Percentiles rank a stretch among this genome's conserved stretches.
These are phyloP conservation scores for Cladosporium sp. DNA, from an alignment of 2,329 filamentous ascomycete species.

Conservation along the genomic window DNA sequence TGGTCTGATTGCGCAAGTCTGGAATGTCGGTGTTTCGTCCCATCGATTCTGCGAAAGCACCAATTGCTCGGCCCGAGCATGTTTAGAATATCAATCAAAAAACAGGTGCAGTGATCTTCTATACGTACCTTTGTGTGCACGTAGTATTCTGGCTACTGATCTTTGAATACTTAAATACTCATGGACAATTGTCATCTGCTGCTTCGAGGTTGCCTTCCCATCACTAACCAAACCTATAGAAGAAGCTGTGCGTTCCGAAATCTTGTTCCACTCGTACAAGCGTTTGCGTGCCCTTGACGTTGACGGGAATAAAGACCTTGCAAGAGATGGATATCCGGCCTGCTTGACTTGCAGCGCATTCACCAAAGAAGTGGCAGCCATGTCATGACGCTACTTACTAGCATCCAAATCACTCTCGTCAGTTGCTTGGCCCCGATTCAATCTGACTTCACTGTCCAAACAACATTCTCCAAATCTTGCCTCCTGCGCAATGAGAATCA, in stretches of 20 bases:
- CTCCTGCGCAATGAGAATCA: too few relatives aligned
- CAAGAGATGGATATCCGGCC: too few relatives aligned
- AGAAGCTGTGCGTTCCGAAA: not conserved
- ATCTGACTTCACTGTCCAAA: too few relatives aligned
- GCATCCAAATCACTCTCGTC: too few relatives aligned
- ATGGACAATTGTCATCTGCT: not conserved
- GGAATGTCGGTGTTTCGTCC: conserved; percentile 28
- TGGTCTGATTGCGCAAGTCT: conserved; percentile 48
- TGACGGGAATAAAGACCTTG: not conserved
- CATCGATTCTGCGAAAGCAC: not conserved
- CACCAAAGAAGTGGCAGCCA: too few relatives aligned
- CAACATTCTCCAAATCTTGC: too few relatives aligned
- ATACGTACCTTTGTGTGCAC: not conserved
- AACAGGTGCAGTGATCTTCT: not conserved
- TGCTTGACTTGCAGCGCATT: too few relatives aligned
- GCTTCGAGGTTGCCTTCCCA: not conserved
- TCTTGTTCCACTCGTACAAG: not conserved
- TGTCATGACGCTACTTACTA: too few relatives aligned
- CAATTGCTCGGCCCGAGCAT: not conserved
- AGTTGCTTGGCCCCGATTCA: too few relatives aligned
- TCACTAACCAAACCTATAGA: not conserved
- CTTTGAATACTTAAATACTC: not conserved
- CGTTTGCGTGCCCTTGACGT: not conserved
- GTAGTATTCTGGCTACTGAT: not conserved
- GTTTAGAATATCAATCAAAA: not conserved